A percentile compares a stretch with the other conserved stretches of the same genome.
These are phyloP conservation scores for Hygrocybe coccinea DNA, from an alignment of 768 basidiomycete genomes.

Conservation along the genomic window DNA sequence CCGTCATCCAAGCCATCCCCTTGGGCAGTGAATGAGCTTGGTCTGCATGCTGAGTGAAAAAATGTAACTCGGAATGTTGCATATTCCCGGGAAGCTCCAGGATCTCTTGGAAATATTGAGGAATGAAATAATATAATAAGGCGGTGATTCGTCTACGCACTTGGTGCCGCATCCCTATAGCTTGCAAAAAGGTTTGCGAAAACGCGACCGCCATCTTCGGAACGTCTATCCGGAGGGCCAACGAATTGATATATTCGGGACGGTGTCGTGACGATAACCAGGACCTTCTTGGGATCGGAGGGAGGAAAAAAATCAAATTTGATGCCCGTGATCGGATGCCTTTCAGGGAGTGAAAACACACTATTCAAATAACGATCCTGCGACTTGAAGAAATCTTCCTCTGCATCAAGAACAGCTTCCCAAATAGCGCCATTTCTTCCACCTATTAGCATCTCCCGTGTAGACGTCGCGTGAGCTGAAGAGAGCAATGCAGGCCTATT, in stretches of 20 bases:
- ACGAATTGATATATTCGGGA: slow-evolving; percentile 89
- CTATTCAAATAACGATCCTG: slow-evolving; percentile 73
- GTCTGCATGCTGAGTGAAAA: slow-evolving; percentile 67
- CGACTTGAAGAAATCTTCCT: slow-evolving; percentile 89
- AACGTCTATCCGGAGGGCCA: slow-evolving; percentile 58
- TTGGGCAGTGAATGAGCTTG: slow-evolving; percentile 67
- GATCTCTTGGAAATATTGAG: slow-evolving; percentile 53
- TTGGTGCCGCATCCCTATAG: slow-evolving; percentile 75
- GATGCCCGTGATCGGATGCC: slow-evolving; percentile 79
- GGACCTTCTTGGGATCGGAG: slow-evolving; percentile 52
- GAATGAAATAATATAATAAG: slow-evolving; percentile 21
- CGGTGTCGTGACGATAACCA: slow-evolving; percentile 80
- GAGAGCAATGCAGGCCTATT: slow-evolving; percentile 65
- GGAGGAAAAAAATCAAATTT: slow-evolving; percentile 74
- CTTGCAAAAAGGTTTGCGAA: slow-evolving; percentile 69
- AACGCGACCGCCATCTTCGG: slow-evolving; percentile 70
- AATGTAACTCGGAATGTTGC: slow-evolving; percentile 72
- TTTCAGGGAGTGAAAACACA: slow-evolving; percentile 74
- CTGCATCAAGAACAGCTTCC: slow-evolving; percentile 84
- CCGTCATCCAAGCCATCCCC: slow-evolving; percentile 86
- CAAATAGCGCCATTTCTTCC: slow-evolving; percentile 80
- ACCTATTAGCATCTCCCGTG: slow-evolving; percentile 82
- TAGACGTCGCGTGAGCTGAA: slow-evolving; percentile 65
- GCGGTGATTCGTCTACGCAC: slow-evolving; percentile 37
- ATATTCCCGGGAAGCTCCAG: slow-evolving; percentile 82